phyloP scores from a whole-genome alignment of 148 eudicot species.

The Arctostaphylos glauca region DNA sequence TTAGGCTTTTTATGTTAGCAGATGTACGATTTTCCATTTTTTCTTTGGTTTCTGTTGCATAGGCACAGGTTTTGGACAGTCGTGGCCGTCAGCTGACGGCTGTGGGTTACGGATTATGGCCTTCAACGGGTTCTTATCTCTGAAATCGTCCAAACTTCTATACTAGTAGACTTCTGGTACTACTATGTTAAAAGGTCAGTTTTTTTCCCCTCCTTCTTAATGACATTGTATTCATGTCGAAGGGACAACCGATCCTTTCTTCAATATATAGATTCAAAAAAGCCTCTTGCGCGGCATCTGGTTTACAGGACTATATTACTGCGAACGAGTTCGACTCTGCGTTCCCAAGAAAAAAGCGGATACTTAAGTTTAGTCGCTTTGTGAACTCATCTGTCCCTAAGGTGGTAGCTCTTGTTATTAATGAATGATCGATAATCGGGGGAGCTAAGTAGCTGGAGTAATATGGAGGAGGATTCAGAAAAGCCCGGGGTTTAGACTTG shows the following conservation, averaged over 20 bases:
- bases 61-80: constrained; percentile 62
- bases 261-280: neutral
- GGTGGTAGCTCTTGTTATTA: too few relatives aligned
- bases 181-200: constrained; percentile 82
- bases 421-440: too few relatives aligned
- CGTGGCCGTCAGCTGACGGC: constrained; percentile 83
- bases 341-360: too few relatives aligned
- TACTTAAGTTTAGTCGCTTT: too few relatives aligned
- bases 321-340: too few relatives aligned
- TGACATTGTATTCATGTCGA: neutral
- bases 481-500: neutral
- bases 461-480: neutral
- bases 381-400: too few relatives aligned
- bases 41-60: neutral
- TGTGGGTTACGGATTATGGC: constrained; percentile 86
- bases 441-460: neutral
- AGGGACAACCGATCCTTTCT: neutral
- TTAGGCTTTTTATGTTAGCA: neutral
- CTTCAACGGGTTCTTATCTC: constrained; percentile 82
- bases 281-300: neutral
- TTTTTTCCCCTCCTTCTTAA: neutral
- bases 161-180: constrained; percentile 65
- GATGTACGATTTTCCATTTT: neutral
- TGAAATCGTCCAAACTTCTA: constrained; percentile 50
- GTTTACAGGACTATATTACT: neutral